phyloP scores from a whole-genome alignment of 495 filamentous ascomycete species.

The Penicillium silybi region DNA sequence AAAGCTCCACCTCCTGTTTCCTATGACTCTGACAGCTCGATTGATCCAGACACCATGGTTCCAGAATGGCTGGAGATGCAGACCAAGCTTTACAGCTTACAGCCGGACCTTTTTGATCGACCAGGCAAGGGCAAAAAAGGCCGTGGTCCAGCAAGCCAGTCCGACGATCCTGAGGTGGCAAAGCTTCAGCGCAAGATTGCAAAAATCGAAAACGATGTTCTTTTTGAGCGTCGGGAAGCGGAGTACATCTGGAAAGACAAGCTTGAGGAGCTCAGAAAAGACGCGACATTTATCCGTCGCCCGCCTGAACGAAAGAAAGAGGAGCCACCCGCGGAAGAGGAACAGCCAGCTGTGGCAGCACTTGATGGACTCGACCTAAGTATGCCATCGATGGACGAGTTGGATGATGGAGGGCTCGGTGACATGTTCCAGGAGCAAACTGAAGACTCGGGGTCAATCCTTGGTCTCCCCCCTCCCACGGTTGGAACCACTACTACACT shows the following conservation, averaged over 20 bases:
- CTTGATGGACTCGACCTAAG: conserved; percentile 21
- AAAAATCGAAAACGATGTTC: conserved; percentile 74
- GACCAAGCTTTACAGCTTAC: conserved; percentile 64
- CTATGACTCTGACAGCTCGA: conserved; percentile 50
- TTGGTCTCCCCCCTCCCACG: conserved; percentile 19
- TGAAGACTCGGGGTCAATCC: conserved; percentile 17
- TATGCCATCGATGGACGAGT: conserved; percentile 48
- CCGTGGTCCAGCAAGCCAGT: conserved; percentile 20
- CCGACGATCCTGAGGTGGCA: conserved; percentile 48
- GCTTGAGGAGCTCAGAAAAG: conserved; percentile 62
- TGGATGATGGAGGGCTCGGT: conserved; percentile 56
- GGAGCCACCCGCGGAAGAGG: conserved; percentile 15
- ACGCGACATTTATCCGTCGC: conserved; percentile 39
- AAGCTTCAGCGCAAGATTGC: conserved; percentile 68
- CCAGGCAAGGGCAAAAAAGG: conserved; percentile 43
- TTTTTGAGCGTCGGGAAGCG: conserved; percentile 78
- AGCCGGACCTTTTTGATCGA: conserved; percentile 55
- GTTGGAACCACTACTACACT: conserved; percentile 44
- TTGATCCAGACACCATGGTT: conserved; percentile 70
- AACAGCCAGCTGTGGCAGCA: neutral
- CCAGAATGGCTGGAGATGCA: conserved; percentile 71
- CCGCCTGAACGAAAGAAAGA: conserved; percentile 28
- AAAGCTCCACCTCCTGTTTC: conserved; percentile 21
- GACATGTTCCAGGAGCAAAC: conserved; percentile 62
- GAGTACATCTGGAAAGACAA: conserved; percentile 68